Percentiles rank a stretch among this genome's conserved stretches.
Evolutionary conservation across 495 filamentous ascomycete species (phyloP).

Genomic region (Xylaria venustula): DNA sequence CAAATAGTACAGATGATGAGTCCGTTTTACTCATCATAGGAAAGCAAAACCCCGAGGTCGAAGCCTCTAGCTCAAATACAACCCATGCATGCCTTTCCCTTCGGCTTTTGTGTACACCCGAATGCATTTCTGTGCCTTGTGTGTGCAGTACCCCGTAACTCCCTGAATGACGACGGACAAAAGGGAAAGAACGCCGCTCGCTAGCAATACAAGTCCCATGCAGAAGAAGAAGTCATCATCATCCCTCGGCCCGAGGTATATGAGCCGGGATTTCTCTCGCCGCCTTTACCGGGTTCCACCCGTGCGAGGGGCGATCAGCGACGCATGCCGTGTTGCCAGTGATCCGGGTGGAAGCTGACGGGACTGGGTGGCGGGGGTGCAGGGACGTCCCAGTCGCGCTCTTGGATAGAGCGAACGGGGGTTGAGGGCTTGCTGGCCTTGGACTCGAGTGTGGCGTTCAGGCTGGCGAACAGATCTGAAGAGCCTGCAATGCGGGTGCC

Average conservation of each 20-base stretch:
- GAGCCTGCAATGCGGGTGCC: slow-evolving; percentile 34
- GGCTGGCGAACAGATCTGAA: slow-evolving; percentile 47
- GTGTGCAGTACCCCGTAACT: slow-evolving; percentile 28
- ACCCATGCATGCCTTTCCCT: slow-evolving; percentile 19
- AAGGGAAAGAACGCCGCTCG: slow-evolving; percentile 17
- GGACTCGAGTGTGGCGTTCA: slow-evolving; percentile 43
- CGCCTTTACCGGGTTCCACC: background rate
- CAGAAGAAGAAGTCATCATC: slow-evolving; percentile 12
- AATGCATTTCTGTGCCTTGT: slow-evolving; percentile 21
- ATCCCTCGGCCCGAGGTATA: background rate
- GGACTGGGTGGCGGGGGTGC: slow-evolving; percentile 50
- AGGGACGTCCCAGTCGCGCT: slow-evolving; percentile 50
- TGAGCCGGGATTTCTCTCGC: background rate
- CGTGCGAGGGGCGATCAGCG: slow-evolving; percentile 18
- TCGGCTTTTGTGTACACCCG: slow-evolving; percentile 35
- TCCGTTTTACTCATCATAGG: slow-evolving; percentile 14
- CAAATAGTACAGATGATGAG: slow-evolving; percentile 20
- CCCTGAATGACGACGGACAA: slow-evolving; percentile 20
- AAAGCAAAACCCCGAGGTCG: slow-evolving; percentile 8
- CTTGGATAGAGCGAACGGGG: slow-evolving; percentile 44
- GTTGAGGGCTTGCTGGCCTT: slow-evolving; percentile 35
- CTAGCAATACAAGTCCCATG: slow-evolving; percentile 26
- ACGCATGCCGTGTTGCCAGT: slow-evolving; percentile 36
- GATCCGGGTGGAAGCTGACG: slow-evolving; percentile 44
- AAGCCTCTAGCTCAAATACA: slow-evolving; percentile 15